phyloP scores from a whole-genome alignment of 805 yeast species.

The Ogataea parapolymorpha region DNA sequence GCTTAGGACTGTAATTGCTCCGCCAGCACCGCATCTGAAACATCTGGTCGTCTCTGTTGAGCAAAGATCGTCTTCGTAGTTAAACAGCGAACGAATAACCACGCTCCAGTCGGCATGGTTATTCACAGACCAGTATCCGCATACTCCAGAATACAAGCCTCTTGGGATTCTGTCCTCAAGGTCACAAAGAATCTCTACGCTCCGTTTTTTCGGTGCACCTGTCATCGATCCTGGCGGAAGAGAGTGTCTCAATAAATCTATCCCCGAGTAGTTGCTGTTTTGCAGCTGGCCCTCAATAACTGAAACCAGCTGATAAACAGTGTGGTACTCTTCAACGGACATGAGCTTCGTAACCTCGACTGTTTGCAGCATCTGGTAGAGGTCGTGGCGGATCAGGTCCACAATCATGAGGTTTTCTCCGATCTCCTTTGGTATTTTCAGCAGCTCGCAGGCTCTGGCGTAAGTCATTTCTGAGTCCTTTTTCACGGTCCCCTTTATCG shows the following conservation, averaged over 20 bases:
- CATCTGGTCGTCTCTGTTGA: slow-evolving; percentile 21
- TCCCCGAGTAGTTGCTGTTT: slow-evolving; percentile 48
- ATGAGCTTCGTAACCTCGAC: slow-evolving; percentile 78
- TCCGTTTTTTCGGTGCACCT: slow-evolving; percentile 95
- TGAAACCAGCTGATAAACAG: slow-evolving; percentile 89
- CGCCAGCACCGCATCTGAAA: slow-evolving; percentile 97
- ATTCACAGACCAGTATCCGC: slow-evolving; percentile 90
- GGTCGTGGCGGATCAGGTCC: slow-evolving; percentile 90
- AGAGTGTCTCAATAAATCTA: slow-evolving; percentile 73
- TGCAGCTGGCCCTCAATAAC: slow-evolving; percentile 68
- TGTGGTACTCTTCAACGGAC: slow-evolving; percentile 88
- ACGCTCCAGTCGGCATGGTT: slow-evolving; percentile 96
- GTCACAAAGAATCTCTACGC: slow-evolving; percentile 73
- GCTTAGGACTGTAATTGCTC: slow-evolving; percentile 91
- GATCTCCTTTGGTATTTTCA: slow-evolving; percentile 84
- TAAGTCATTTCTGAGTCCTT: slow-evolving; percentile 53
- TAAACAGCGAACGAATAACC: slow-evolving; percentile 77
- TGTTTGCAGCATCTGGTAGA: slow-evolving; percentile 58
- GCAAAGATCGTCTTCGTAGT: slow-evolving; percentile 48
- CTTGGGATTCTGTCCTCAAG: slow-evolving; percentile 58
- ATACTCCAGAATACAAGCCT: slow-evolving; percentile 91
- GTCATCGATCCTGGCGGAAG: slow-evolving; percentile 99
- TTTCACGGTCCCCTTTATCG: slow-evolving; percentile 93
- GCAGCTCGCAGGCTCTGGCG: slow-evolving; percentile 57
- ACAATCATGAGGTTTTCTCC: slow-evolving; percentile 98